phyloP scores from a whole-genome alignment of 2,329 filamentous ascomycete genomes.

The Spiromastix sp. region DNA sequence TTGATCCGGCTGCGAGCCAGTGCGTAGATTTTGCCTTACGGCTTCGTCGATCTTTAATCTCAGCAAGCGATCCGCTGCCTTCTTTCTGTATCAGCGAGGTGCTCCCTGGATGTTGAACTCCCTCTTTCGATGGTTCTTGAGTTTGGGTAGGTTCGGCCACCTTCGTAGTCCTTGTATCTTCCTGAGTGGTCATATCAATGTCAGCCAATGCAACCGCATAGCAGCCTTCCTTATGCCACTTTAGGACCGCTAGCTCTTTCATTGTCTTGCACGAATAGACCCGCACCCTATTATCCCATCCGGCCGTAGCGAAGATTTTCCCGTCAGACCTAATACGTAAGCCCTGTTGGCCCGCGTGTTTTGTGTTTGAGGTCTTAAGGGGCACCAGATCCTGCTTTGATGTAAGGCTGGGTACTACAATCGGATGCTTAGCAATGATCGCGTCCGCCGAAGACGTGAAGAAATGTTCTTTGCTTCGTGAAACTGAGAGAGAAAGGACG shows the following conservation, averaged over 20 bases:
- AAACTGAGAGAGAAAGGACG: slow-evolving; percentile 60
- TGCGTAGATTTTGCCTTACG: slow-evolving; percentile 60
- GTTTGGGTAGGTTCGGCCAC: too few relatives aligned
- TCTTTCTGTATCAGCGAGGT: slow-evolving; percentile 1
- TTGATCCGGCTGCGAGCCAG: slow-evolving; percentile 83
- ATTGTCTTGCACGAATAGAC: slow-evolving; percentile 74
- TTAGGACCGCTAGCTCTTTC: slow-evolving; percentile 80
- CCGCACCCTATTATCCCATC: slow-evolving; percentile 76
- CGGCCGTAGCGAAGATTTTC: slow-evolving; percentile 76
- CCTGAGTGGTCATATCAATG: neutral
- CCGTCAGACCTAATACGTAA: slow-evolving; percentile 68
- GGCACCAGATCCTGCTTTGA: slow-evolving; percentile 29
- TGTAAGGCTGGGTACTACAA: slow-evolving; percentile 32
- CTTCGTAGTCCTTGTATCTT: neutral
- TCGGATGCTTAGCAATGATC: slow-evolving; percentile 62
- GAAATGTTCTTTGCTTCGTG: slow-evolving; percentile 46
- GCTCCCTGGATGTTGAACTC: too few relatives aligned
- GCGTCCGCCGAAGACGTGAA: slow-evolving; percentile 77
- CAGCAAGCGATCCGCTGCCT: slow-evolving; percentile 24
- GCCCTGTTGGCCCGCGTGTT: slow-evolving; percentile 82
- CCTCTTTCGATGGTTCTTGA: too few relatives aligned
- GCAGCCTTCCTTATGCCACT: slow-evolving; percentile 86
- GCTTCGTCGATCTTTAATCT: slow-evolving; percentile 54
- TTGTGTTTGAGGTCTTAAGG: slow-evolving; percentile 60
- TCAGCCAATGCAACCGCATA: slow-evolving; percentile 67